Conservation (phyloP, 2,329 filamentous ascomycete species). For the Ilyonectria destructans region DNA sequence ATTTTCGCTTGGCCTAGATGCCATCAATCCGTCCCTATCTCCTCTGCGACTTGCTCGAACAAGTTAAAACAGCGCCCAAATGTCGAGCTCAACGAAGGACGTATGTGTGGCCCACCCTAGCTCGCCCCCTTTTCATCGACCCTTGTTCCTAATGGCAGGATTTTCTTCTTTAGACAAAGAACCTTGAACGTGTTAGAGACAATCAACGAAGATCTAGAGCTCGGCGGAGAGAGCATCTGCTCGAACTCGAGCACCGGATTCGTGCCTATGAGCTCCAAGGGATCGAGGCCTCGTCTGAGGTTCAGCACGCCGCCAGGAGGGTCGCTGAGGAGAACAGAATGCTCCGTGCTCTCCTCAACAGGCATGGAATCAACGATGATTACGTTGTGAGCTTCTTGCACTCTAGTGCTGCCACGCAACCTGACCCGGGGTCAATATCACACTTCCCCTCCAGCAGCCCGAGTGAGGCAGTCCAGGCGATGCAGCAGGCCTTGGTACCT, state of each 20-base stretch:
- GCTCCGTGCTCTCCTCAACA: conserved; percentile 72
- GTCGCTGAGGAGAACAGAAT: conserved; percentile 80
- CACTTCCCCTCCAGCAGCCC: conserved; percentile 44
- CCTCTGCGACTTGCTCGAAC: conserved; percentile 32
- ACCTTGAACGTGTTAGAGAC: conserved; percentile 76
- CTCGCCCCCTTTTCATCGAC: conserved; percentile 24
- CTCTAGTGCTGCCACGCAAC: conserved; percentile 36
- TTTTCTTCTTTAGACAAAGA: conserved; percentile 54
- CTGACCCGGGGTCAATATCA: conserved; percentile 40
- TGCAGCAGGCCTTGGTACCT: conserved; percentile 58
- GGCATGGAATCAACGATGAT: conserved; percentile 71
- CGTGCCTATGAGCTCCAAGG: conserved; percentile 76
- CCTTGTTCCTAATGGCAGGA: conserved; percentile 38
- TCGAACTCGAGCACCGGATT: conserved; percentile 76
- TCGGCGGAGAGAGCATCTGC: conserved; percentile 80
- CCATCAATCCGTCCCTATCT: conserved; percentile 34
- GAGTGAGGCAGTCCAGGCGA: conserved; percentile 50
- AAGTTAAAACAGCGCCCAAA: conserved; percentile 49
- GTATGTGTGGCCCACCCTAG: conserved; percentile 47
- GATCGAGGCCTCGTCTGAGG: conserved; percentile 79
- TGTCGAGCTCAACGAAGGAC: conserved; percentile 50
- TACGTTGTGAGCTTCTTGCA: conserved; percentile 65
- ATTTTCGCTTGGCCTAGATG: conserved; percentile 43
- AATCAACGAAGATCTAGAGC: conserved; percentile 85
- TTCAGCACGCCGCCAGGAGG: conserved; percentile 78